Evolutionary conservation across 805 yeast genomes (phyloP), one percentile per base, ranked within the genome.

Genomic region (Komagataella populi): DNA sequence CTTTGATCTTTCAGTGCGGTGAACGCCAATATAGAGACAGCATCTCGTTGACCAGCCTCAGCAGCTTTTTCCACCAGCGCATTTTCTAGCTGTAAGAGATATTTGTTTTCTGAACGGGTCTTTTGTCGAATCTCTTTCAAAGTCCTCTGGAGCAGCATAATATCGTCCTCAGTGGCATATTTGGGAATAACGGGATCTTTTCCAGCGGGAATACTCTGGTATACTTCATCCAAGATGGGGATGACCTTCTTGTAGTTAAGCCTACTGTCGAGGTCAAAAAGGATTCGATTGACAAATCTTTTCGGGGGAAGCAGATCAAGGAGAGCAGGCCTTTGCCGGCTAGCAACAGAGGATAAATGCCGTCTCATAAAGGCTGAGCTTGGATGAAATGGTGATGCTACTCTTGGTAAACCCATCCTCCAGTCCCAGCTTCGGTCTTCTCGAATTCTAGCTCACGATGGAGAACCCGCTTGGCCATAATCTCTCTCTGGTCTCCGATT

Each of bases 51-150:
- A 0, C 96, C 96, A 59, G 79, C 59, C 59, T 86, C 95, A 0
- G 96, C 96, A 12, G 96, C 87, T 50, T 74, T 75, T 54, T 88
- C 95, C n/a, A 89, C 74, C 18, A 90, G 63, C 55, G 78, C 81
- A 55, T 81, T 78, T 60, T 89, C 96, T 43, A 87, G 67, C 12
- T 69, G 76, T 4, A 84, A 68, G 18, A 84, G 66, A 54, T 80
- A 68, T 50, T 61, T 73, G 57, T 84, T 81, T 2, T 77, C 70
- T 0, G 83, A 70, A 53, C 82, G 81, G 1, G 90, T 78, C 39
- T 76, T 72, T 5, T 67, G 69, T 46, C 96, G 64, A 50, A 84
- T 70, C 50, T 77, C 78, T 48, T 78, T 81, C 23, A 89, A 66
- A 0, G 85, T 81, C 24, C 75, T 72, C 61, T 86, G 87, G 69